Evolutionary conservation across 1,284 basidiomycete species (phyloP).

Genomic region (Cryptococcus sp.): DNA sequence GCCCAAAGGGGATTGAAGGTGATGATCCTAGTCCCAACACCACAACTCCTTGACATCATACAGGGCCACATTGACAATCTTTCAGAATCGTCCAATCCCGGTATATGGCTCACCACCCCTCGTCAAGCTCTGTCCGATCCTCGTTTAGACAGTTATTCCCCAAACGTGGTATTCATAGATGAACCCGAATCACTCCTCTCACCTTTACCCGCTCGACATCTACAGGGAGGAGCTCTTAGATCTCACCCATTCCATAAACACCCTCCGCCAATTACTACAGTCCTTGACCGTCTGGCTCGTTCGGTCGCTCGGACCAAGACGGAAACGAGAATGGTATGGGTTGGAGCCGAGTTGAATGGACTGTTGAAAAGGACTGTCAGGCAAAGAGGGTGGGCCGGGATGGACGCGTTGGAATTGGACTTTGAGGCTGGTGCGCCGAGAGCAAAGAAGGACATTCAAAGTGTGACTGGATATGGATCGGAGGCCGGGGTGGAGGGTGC

Average conservation of each 20-base stretch:
- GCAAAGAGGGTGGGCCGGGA: constrained; percentile 29
- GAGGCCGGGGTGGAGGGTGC: no score
- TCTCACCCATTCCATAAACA: constrained; percentile 21
- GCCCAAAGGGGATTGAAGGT: constrained; percentile 5
- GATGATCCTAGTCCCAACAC: constrained; percentile 27
- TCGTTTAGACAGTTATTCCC: neutral
- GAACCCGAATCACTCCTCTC: constrained; percentile 33
- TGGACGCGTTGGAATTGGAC: constrained; percentile 25
- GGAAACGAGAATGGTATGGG: constrained; percentile 24
- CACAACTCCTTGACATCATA: constrained; percentile 26
- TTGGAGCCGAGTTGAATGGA: constrained; percentile 20
- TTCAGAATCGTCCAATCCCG: no score
- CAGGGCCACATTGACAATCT: no score
- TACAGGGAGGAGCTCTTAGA: constrained; percentile 1
- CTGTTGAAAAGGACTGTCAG: constrained; percentile 19
- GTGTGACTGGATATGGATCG: constrained; percentile 5
- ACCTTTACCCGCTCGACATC: constrained; percentile 16
- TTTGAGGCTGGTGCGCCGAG: constrained; percentile 14
- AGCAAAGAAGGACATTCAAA: constrained; percentile 8
- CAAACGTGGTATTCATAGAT: constrained; percentile 33
- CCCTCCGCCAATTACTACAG: constrained; percentile 19
- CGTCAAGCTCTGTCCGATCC: no score
- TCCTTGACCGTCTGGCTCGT: constrained; percentile 17
- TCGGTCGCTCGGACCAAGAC: no score
- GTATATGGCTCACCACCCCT: no score